These are phyloP conservation scores for Pseudomonodictys pantanalensis DNA, from an alignment of 495 filamentous ascomycete species.

Conservation along the genomic window DNA sequence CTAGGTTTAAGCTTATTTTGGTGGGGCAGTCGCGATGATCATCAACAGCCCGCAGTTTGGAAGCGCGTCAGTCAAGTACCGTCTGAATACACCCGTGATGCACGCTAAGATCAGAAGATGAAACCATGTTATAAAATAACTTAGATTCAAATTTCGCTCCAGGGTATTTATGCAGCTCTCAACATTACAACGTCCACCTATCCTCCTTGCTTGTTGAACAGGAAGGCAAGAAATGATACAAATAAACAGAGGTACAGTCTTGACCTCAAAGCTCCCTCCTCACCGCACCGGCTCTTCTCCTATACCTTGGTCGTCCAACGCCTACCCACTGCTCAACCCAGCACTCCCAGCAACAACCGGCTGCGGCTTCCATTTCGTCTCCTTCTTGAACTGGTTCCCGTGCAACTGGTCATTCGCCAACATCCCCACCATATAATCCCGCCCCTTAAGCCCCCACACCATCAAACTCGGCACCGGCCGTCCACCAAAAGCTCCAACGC, in stretches of 20 bases:
- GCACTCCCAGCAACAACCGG: not conserved
- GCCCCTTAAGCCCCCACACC: constrained; percentile 60
- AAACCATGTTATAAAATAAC: not conserved
- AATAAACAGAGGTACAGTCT: too few relatives aligned
- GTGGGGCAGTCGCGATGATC: too few relatives aligned
- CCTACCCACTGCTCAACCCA: constrained; percentile 11
- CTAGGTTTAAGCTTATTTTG: constrained; percentile 18
- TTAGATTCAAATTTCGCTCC: not conserved
- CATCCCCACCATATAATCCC: constrained; percentile 56
- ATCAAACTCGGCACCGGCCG: constrained; percentile 53
- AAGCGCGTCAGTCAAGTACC: too few relatives aligned
- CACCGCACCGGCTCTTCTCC: not conserved
- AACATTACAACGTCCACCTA: constrained; percentile 1
- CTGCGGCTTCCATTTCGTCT: constrained; percentile 32
- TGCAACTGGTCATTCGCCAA: constrained; percentile 49
- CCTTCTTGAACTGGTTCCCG: constrained; percentile 55
- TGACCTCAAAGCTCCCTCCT: not conserved
- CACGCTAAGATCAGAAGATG: not conserved
- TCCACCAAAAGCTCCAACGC: constrained; percentile 57
- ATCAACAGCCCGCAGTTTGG: too few relatives aligned
- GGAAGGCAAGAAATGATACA: too few relatives aligned
- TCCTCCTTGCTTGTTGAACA: not conserved
- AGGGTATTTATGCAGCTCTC: not conserved
- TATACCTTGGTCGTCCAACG: not conserved
- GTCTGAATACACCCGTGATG: too few relatives aligned